Evolutionary conservation across 2,329 filamentous ascomycete species (phyloP), one percentile per base, ranked within the genome.

Genomic region (Paramyrothecium roridum): DNA sequence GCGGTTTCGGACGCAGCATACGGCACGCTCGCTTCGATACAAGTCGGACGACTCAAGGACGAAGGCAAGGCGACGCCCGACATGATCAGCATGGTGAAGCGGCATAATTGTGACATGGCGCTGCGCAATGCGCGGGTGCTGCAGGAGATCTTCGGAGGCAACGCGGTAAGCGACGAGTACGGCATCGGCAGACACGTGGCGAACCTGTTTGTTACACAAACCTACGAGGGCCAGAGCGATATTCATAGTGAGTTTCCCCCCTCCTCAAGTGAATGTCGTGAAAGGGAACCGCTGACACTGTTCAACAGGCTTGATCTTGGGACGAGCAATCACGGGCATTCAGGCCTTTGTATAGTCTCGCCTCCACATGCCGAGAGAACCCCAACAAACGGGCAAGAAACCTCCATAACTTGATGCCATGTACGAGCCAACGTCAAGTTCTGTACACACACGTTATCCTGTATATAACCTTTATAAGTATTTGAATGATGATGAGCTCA

Each of bases 81-180:
- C 78, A 98, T 98, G 93, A 96, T 99, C 66, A 87, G 84, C 70
- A 84, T 99, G 90, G 87, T 98, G 70, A 99, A 99, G 83, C 82
- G 95, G 63, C 93, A 98, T 77, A 99, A 99, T 74, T 99, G 95
- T 73, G 95, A 99, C 74, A 80, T 88, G 52, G 95, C 95, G 17
- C 77, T 99, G 65, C 77, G 83, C 30, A 92, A 93, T 62, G 86
- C 92, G 20, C 82, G 95, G 61, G 78, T 81, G 68, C 78, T 99
- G 58, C 95, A 99, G 74, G 95, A 99, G 77, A 84, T 99, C 21
- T 97, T 99, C 76, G 95, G 95, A 56, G 95, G 95, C 30, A 99
- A 99, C 69, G 95, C 95, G n/a, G 91, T 95, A 51, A 96, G 92
- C 67, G 95, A 99, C 66, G 95, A 99, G 76, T 99, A 98, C 68